These are phyloP conservation scores for Mortierella hygrophila DNA, from an alignment of 192 early-diverging fungal genomes.

Conservation along the genomic window DNA sequence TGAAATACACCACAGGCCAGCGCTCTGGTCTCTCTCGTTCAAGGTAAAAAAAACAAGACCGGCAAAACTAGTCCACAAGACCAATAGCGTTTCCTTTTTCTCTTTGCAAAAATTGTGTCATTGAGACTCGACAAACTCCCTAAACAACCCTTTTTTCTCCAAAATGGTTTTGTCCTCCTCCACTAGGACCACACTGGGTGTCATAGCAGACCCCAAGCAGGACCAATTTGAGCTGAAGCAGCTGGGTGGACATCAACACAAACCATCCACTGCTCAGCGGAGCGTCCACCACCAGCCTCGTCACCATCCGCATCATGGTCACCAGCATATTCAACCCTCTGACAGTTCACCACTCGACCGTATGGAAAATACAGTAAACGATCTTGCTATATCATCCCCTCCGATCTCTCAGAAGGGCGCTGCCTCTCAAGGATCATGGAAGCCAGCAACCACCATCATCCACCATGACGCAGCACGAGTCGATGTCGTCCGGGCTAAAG, in stretches of 20 bases:
- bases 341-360: not conserved
- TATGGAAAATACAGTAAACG: constrained; percentile 8
- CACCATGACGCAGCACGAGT: constrained; percentile 9
- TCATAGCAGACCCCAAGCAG: not conserved
- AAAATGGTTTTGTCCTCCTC: not conserved
- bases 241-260: not conserved
- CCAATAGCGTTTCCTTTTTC: not conserved
- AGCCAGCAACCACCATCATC: not conserved
- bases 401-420: not conserved
- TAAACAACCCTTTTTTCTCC: not conserved
- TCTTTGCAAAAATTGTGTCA: not conserved
- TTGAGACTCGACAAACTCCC: not conserved
- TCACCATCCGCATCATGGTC: not conserved
- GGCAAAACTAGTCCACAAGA: not conserved
- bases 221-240: not conserved
- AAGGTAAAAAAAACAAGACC: not conserved
- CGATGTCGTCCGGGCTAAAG: constrained; percentile 25
- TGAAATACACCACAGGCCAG: not conserved
- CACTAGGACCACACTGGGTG: not conserved
- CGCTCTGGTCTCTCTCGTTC: not conserved
- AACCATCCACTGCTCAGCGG: not conserved
- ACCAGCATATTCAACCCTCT: not conserved
- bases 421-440: not conserved
- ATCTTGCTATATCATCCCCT: constrained; percentile 12
- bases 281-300: not conserved